Conservation (phyloP, 2,329 filamentous ascomycete genomes). For the Huntiella decipiens region DNA sequence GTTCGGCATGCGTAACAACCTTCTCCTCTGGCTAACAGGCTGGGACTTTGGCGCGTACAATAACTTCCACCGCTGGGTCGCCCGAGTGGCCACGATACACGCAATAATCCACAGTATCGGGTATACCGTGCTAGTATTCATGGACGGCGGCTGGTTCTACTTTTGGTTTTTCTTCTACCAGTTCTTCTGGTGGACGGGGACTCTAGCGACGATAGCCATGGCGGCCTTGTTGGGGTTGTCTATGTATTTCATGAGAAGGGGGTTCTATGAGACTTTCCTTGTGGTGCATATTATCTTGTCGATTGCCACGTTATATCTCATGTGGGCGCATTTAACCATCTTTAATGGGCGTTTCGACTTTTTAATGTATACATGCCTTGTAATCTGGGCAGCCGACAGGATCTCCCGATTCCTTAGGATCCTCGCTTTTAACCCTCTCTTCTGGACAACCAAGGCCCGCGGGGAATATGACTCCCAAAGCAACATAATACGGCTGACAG, state of each 20-base stretch:
- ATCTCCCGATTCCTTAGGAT: constrained; percentile 25
- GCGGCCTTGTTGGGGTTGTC: constrained; percentile 27
- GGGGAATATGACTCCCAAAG: constrained; percentile 20
- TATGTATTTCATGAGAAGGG: constrained; percentile 30
- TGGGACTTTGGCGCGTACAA: constrained; percentile 51
- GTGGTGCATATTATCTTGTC: constrained; percentile 32
- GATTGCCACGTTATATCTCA: constrained; percentile 27
- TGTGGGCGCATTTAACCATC: constrained; percentile 36
- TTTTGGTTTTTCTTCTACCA: constrained; percentile 22
- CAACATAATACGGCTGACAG: constrained; percentile 24
- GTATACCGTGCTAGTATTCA: constrained; percentile 30
- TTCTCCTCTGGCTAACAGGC: constrained; percentile 46
- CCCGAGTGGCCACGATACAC: constrained; percentile 40
- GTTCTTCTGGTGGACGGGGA: constrained; percentile 32
- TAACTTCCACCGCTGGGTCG: constrained; percentile 48
- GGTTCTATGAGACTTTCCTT: constrained; percentile 33
- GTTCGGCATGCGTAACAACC: constrained; percentile 47
- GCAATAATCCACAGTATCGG: constrained; percentile 43
- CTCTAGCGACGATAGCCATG: constrained; percentile 27
- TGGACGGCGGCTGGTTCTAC: constrained; percentile 21
- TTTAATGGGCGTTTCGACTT: constrained; percentile 29
- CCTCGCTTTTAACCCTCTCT: constrained; percentile 20
- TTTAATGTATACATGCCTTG: constrained; percentile 29
- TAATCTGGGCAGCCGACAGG: constrained; percentile 32
- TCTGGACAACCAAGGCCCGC: constrained; percentile 19